Evolutionary conservation across 129 eudicot genomes (phyloP), one percentile per base, ranked within the genome.

Genomic region (Ambrosia trifida): DNA sequence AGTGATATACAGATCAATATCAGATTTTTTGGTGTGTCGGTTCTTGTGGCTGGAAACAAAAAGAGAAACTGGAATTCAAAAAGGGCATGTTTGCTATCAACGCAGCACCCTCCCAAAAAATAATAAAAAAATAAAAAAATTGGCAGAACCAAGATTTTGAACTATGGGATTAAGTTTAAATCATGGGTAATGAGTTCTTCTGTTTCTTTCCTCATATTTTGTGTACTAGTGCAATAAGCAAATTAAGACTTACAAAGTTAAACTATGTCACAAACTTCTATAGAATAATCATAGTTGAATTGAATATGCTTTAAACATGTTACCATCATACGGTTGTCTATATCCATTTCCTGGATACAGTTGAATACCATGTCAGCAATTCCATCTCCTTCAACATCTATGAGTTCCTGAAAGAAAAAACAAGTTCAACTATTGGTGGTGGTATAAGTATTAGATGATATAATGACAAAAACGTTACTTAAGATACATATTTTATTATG

Each of bases 251-350:
- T 13, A 13, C 72, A 67, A 2, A 14, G 17, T 28, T 9, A 41
- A 46, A 67, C 13, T 30, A 24, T 53, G 56, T 64, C 10, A 47
- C 41, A 64, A 64, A 50, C 44, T 64, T 50, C 46, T 65, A 64
- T 47, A 59, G 40, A 36, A 36, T 47, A 76, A 76, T 60, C n/a
- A 69, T 46, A 36, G 56, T 28, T 68, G 13, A 35, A 4, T 20
- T 24, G 3, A 13, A 44, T 19, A 38, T 40, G 47, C 5, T 50
- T 61, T 59, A 35, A 40, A 64, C 17, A 51, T 36, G 19, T 18
- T 87, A 94, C 98, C 98, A 85, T 89, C 98, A 94, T 94, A 38
- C 98, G 85, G 77, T 94, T 94, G 89, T 94, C 98, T 61, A 94
- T 94, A 78, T 94, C 98, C 97, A 94, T 94, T 79, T 94, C 97